Evolutionary conservation across 1,139 yeast species (phyloP).

Genomic region (Yamadazyma pseudoaaseri): DNA sequence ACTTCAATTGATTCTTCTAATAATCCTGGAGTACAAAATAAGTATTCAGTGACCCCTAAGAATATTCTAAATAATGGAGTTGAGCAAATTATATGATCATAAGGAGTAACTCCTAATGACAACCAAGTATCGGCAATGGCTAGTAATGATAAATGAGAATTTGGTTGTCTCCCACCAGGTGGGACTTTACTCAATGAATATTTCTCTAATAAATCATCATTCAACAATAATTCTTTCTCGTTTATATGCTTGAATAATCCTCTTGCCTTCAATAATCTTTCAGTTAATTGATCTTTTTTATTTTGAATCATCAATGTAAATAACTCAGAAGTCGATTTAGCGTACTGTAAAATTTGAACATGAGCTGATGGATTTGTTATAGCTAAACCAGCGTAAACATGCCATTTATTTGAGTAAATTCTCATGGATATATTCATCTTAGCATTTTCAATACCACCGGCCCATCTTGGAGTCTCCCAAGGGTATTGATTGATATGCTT

Average conservation of each 20-base stretch:
- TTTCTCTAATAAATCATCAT: slow-evolving; percentile 76
- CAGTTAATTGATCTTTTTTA: slow-evolving; percentile 52
- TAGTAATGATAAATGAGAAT: slow-evolving; percentile 82
- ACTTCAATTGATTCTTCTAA: slow-evolving; percentile 77
- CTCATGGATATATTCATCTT: slow-evolving; percentile 89
- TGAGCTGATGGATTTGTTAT: slow-evolving; percentile 95
- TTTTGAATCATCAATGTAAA: slow-evolving; percentile 82
- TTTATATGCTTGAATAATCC: slow-evolving; percentile 71
- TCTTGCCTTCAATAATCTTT: slow-evolving; percentile 65
- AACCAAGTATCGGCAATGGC: slow-evolving; percentile 96
- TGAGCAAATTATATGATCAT: slow-evolving; percentile 95
- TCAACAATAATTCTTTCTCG: slow-evolving; percentile 62
- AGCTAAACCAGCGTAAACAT: slow-evolving; percentile 96
- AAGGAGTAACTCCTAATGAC: slow-evolving; percentile 80
- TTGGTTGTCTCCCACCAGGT: slow-evolving; percentile 71
- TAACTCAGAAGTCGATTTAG: slow-evolving; percentile 78
- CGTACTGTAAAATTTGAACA: slow-evolving; percentile 84
- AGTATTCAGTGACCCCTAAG: slow-evolving; percentile 89
- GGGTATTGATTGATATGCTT: slow-evolving; percentile 79
- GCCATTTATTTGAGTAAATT: slow-evolving; percentile 93
- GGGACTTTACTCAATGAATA: slow-evolving; percentile 78
- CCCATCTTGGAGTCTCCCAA: slow-evolving; percentile 86
- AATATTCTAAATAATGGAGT: slow-evolving; percentile 90
- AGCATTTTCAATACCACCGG: slow-evolving; percentile 94
- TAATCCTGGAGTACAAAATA: slow-evolving; percentile 80